Conservation (phyloP, 148 eudicot genomes). For the Silene conica region DNA sequence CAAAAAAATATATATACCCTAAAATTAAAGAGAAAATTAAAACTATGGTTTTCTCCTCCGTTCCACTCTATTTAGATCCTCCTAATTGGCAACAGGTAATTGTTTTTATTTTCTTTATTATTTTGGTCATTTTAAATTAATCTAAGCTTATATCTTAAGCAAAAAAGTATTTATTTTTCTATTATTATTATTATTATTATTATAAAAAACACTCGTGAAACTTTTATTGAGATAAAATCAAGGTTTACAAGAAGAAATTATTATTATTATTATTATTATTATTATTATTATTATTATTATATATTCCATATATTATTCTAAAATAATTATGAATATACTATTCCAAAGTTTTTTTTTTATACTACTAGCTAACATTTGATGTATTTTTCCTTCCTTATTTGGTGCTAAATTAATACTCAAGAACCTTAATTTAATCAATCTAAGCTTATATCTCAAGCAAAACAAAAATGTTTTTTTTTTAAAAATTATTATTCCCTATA, state of each 20-base stretch:
- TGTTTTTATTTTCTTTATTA: background rate
- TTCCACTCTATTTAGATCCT: conserved; percentile 65
- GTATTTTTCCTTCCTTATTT: background rate
- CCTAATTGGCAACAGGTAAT: conserved; percentile 71
- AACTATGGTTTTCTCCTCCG: conserved; percentile 59
- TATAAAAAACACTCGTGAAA: too few relatives aligned
- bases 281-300: background rate
- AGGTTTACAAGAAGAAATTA: too few relatives aligned
- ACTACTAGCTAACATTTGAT: too few relatives aligned
- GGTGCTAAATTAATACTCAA: background rate
- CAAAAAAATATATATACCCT: conserved; percentile 11
- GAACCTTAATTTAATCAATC: background rate
- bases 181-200: background rate
- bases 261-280: background rate
- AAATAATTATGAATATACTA: background rate
- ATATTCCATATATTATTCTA: conserved; percentile 6
- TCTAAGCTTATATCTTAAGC: conserved; percentile 28
- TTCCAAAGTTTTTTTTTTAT: too few relatives aligned
- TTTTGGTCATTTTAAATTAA: conserved; percentile 5
- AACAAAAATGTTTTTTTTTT: too few relatives aligned
- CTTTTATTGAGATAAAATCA: too few relatives aligned
- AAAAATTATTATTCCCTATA: too few relatives aligned
- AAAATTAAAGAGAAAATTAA: conserved; percentile 14
- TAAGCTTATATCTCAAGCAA: conserved; percentile 16
- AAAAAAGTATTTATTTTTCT: conserved; percentile 1